These are phyloP conservation scores for Hortaea sp. DNA, from an alignment of 2,329 filamentous ascomycete genomes.

Conservation along the genomic window DNA sequence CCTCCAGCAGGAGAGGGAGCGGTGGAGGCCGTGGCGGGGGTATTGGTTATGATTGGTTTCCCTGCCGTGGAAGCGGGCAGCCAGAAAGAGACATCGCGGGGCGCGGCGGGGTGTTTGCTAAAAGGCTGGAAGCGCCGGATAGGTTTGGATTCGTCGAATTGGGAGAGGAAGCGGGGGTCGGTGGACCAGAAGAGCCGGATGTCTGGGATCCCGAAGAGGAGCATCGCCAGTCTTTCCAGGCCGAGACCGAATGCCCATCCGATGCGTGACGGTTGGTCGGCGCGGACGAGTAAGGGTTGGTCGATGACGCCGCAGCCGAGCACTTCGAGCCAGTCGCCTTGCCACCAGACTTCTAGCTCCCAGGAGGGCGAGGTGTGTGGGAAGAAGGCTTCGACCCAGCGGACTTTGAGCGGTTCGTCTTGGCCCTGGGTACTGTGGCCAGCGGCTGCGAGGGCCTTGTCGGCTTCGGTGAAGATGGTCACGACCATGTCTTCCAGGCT, in stretches of 20 bases:
- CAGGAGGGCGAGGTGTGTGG: conserved; percentile 92
- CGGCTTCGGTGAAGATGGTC: conserved; percentile 74
- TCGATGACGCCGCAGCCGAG: conserved; percentile 85
- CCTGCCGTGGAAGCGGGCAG: conserved; percentile 33
- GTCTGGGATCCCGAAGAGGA: conserved; percentile 90
- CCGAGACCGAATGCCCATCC: conserved; percentile 96
- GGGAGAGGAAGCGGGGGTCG: conserved; percentile 73
- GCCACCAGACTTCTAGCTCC: conserved; percentile 93
- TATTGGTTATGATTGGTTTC: conserved; percentile 18
- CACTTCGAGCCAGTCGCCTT: conserved; percentile 90
- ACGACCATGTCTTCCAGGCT: conserved; percentile 84
- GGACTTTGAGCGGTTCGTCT: conserved; percentile 64
- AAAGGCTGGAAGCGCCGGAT: conserved; percentile 69
- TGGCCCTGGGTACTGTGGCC: conserved; percentile 29
- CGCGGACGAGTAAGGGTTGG: conserved; percentile 69
- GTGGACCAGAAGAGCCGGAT: conserved; percentile 93
- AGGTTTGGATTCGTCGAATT: conserved; percentile 51
- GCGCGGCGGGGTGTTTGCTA: conserved; percentile 80
- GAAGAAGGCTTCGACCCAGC: conserved; percentile 97
- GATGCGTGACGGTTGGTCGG: conserved; percentile 62
- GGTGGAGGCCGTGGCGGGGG: conserved; percentile 21
- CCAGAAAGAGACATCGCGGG: conserved; percentile 95
- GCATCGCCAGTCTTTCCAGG: conserved; percentile 91
- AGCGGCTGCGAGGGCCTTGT: conserved; percentile 48
- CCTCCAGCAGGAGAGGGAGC: conserved; percentile 25